Base-by-base conservation (phyloP, 768 basidiomycete species). In the Jaapia argillacea region DNA sequence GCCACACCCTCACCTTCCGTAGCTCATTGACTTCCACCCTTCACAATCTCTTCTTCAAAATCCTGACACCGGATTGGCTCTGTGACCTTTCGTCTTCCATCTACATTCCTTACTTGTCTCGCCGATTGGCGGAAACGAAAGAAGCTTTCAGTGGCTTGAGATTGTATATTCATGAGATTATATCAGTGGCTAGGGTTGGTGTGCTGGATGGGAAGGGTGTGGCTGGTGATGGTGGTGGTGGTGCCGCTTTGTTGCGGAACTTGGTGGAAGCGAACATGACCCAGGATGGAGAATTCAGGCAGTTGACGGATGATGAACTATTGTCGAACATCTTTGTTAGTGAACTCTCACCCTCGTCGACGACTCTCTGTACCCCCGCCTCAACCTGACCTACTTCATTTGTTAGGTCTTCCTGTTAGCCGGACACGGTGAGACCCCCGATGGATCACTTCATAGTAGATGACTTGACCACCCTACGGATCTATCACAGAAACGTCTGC, bases 241-340 rank as follows among this genome's bases (percentile, higher is more conserved):
- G 66, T 21, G 58, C 67, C 24, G 66, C 69, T 12, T 54, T 75
- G 36, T 50, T 75, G 28, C 58, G 60, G 18, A 70, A 69, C 45
- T 52, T 75, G 21, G 70, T 74, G 5, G 61, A 67, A 45, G 71
- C 73, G 0, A 75, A 71, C 50, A 68, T 70, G 61, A 48, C 52
- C 4, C 57, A 63, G 41, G 63, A 62, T 2, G 55, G 54, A 7
- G 45, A 46, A 2, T 51, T 46, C 7, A 49, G 62, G 44, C 59
- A 46, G 45, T 42, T 75, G 25, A 65, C 64, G 2, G 71, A 75
- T 27, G 66, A 58, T 12, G 72, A 75, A 43, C 44, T 75, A 10
- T 48, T 73, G 4, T 74, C 71, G 3, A 63, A 75, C 46, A 65
- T 68, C 42, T 74, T 71, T 49, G 74, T 72, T 50, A 48, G 68